Percentiles rank a stretch among this genome's conserved stretches.
These are phyloP conservation scores for Lachancea dasiensis DNA, from an alignment of 805 yeast genomes.

Conservation along the genomic window DNA sequence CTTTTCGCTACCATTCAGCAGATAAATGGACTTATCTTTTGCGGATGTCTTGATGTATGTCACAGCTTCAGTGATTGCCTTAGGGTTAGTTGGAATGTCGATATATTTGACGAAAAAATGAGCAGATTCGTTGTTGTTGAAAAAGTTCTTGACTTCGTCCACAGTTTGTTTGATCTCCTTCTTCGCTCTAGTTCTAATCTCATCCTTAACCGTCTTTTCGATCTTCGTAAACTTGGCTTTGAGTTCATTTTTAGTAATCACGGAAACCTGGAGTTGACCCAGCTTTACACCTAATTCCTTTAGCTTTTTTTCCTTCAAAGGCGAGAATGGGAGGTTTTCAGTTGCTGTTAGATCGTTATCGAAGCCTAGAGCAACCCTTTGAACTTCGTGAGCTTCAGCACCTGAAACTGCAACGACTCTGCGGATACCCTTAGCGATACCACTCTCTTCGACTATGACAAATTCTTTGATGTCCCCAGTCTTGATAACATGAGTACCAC, in stretches of 20 bases:
- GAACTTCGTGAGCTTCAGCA: conserved; percentile 82
- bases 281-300: conserved; percentile 81
- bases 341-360: conserved; percentile 53
- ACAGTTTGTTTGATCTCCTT: conserved; percentile 77
- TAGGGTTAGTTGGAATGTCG: conserved; percentile 74
- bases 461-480: conserved; percentile 92
- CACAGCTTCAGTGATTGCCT: conserved; percentile 91
- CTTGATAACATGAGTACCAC: conserved; percentile 94
- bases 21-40: conserved; percentile 68
- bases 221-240: conserved; percentile 68
- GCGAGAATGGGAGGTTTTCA: conserved; percentile 61
- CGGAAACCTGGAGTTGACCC: conserved; percentile 77
- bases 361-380: conserved; percentile 73
- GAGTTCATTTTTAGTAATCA: conserved; percentile 68
- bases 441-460: conserved; percentile 87
- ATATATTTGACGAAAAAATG: conserved; percentile 61
- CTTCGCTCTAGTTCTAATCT: conserved; percentile 80
- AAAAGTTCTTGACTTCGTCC: conserved; percentile 69
- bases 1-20: conserved; percentile 69
- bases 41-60: conserved; percentile 72
- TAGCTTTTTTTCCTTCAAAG: conserved; percentile 70
- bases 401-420: conserved; percentile 98
- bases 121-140: conserved; percentile 46
- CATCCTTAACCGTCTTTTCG: conserved; percentile 85
- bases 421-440: conserved; percentile 98